Conservation (phyloP, 192 early-diverging fungal species). For the Anaeromyces robustus region DNA sequence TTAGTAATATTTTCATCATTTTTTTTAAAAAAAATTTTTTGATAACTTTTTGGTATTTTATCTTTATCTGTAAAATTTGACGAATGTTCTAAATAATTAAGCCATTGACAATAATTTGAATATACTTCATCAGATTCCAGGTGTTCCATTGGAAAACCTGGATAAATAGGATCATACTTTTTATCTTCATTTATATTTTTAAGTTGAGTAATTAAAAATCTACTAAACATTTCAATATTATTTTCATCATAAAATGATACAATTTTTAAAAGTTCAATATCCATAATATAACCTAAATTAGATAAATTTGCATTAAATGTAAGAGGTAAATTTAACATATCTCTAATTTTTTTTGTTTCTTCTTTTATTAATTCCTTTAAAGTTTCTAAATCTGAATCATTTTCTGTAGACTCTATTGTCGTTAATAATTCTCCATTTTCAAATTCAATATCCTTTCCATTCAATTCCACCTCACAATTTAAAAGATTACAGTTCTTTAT, state of each 20-base stretch:
- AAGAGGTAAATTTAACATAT: not conserved
- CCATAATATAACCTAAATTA: not conserved
- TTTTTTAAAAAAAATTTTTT: not conserved
- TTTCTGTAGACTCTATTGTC: not conserved
- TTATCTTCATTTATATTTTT: not conserved
- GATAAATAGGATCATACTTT: not conserved
- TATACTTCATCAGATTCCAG: not conserved
- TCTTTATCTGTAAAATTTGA: not conserved
- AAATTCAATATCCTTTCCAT: not conserved
- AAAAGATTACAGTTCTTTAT: not conserved
- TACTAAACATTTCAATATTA: not conserved
- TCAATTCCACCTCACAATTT: not conserved
- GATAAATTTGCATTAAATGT: not conserved
- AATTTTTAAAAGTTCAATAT: not conserved
- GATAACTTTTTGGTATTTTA: not conserved
- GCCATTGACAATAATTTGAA: not conserved
- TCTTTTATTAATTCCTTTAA: not conserved
- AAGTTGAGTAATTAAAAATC: not conserved
- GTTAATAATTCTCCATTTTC: not conserved
- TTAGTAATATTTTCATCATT: not conserved
- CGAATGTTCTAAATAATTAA: not conserved
- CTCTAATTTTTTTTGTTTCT: not conserved
- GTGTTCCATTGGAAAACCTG: not conserved
- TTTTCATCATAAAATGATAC: not conserved
- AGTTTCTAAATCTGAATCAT: not conserved